Evolutionary conservation across 768 basidiomycete genomes (phyloP).

Genomic region (Podaxis rugospora): DNA sequence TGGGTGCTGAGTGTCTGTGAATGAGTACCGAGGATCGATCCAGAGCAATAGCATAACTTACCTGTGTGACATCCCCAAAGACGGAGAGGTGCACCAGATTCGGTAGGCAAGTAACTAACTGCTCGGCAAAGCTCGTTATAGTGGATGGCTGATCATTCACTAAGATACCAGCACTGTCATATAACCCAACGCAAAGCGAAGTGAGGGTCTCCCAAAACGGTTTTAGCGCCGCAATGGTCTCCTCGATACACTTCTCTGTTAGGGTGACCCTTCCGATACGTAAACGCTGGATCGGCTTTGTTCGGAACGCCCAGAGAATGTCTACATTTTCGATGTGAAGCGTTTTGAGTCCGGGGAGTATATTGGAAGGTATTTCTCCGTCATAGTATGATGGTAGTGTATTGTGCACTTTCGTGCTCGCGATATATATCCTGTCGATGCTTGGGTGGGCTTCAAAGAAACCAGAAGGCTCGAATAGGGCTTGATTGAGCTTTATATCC

Average conservation of each 20-base stretch:
- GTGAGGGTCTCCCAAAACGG: neutral
- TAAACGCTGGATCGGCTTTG: slow-evolving; percentile 1
- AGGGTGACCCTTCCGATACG: neutral
- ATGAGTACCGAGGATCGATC: neutral
- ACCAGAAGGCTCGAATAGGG: neutral
- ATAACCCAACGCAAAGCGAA: neutral
- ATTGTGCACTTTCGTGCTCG: neutral
- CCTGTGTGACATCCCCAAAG: neutral
- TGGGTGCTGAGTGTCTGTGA: neutral
- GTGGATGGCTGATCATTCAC: neutral
- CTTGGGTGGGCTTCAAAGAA: neutral
- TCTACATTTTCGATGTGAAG: neutral
- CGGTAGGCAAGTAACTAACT: neutral
- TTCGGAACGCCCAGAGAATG: neutral
- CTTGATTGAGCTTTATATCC: neutral
- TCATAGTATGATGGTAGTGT: neutral
- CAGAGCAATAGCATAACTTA: neutral
- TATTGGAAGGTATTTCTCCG: neutral
- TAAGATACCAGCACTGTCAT: neutral
- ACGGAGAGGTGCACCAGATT: neutral
- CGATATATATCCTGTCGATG: neutral
- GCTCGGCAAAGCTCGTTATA: neutral
- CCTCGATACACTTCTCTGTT: neutral
- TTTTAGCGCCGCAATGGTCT: neutral
- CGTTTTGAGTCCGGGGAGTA: neutral